These are phyloP conservation scores for Rhytidiadelphus loreus DNA, from an alignment of 225 moss, liverwort and hornwort genomes.

Conservation along the genomic window DNA sequence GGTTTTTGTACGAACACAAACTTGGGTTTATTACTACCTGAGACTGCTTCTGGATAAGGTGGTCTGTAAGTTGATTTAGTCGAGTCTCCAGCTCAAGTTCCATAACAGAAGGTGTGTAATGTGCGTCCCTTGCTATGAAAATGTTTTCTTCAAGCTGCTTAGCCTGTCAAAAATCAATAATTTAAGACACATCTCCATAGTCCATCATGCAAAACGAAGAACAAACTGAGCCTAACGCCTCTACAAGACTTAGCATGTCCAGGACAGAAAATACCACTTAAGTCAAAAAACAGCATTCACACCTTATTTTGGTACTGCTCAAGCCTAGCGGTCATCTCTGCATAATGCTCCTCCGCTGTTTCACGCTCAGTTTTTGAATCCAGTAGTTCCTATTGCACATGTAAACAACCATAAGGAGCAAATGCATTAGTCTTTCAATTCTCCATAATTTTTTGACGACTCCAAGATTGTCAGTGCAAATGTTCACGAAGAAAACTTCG, in stretches of 20 bases:
- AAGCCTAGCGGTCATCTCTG: conserved; percentile 47
- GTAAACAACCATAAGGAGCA: not conserved
- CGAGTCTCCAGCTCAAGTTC: conserved; percentile 68
- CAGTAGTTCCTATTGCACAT: conserved; percentile 6
- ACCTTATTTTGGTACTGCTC: conserved; percentile 55
- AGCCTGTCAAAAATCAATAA: conserved; percentile 16
- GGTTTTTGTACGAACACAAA: not conserved
- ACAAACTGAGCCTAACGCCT: not conserved
- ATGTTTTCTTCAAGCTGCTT: conserved; percentile 69
- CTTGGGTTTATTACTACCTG: conserved; percentile 23
- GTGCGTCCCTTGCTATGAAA: conserved; percentile 48
- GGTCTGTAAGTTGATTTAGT: conserved; percentile 70
- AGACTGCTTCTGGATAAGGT: conserved; percentile 78
- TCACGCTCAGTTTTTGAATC: conserved; percentile 42
- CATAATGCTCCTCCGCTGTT: conserved; percentile 51
- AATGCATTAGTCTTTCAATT: not conserved
- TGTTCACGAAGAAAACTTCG: not conserved
- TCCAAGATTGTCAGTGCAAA: not conserved
- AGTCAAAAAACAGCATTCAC: not conserved
- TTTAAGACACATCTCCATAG: not conserved
- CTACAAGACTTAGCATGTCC: not conserved
- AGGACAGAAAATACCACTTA: not conserved
- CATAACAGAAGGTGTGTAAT: conserved; percentile 54
- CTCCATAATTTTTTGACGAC: not conserved
- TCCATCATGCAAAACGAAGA: not conserved